Percentiles rank a stretch among this genome's conserved stretches.
Conservation (phyloP, 768 basidiomycete species). For the Panellus pusillus region DNA sequence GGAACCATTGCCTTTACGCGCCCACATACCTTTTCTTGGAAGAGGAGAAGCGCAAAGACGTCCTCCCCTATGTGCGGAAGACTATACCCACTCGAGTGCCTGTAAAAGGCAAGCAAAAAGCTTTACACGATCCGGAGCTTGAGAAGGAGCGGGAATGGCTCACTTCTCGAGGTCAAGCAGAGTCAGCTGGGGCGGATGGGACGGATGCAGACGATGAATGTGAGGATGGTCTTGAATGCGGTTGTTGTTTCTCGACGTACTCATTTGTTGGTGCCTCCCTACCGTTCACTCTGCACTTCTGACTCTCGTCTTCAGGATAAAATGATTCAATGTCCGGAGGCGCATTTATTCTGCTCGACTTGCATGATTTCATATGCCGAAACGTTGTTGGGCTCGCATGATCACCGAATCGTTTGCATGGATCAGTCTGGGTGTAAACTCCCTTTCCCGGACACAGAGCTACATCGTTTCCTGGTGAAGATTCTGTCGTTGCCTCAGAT, state of each 20-base stretch:
- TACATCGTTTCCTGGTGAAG: constrained; percentile 56
- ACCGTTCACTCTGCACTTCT: not conserved
- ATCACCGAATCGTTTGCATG: constrained; percentile 74
- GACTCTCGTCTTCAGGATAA: constrained; percentile 50
- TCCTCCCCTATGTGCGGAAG: constrained; percentile 40
- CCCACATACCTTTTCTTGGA: constrained; percentile 59
- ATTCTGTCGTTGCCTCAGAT: not conserved
- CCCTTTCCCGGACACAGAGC: constrained; percentile 66
- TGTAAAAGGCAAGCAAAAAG: constrained; percentile 42
- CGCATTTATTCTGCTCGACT: constrained; percentile 79
- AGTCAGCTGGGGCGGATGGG: constrained; percentile 26
- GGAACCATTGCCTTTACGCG: constrained; percentile 54
- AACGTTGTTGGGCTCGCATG: constrained; percentile 63
- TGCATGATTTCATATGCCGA: constrained; percentile 74
- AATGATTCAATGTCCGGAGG: constrained; percentile 88
- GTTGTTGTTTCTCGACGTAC: constrained; percentile 79
- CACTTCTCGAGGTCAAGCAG: constrained; percentile 31
- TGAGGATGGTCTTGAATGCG: constrained; percentile 76
- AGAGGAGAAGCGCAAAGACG: constrained; percentile 32
- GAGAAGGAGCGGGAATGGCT: constrained; percentile 52
- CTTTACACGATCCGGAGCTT: constrained; percentile 45
- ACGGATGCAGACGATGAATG: constrained; percentile 50
- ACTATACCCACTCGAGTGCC: constrained; percentile 28
- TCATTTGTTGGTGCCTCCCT: constrained; percentile 55
- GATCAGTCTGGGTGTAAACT: constrained; percentile 73